Evolutionary conservation across 306 rosid species (phyloP), one percentile per base, ranked within the genome.

Genomic region (Acacia confusa): DNA sequence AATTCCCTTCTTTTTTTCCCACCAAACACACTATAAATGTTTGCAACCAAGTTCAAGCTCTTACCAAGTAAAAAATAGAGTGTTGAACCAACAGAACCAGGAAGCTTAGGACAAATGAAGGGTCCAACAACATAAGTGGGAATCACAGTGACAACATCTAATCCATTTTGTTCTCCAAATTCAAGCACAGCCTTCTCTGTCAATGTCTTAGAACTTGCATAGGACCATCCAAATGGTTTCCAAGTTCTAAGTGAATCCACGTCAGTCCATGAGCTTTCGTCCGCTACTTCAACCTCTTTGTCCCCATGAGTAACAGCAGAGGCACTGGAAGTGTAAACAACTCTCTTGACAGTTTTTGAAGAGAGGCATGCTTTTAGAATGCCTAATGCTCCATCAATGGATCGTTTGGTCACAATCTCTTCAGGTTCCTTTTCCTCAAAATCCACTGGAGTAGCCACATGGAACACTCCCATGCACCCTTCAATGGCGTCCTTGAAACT

Each of bases 241-340:
- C 0, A 13, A 19, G 57, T 66, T 70, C 57, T 76, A 28, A n/a
- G 50, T 22, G 43, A 52, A 78, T 82, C 91, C 5, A 45, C 57
- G 4, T 85, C 87, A 38, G 84, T 85, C 91, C 91, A 85, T 25
- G 30, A 65, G 6, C 77, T 85, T 74, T 90, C 94, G 76, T 90
- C 94, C 60, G 25, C 6, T 32, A 24, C 61, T 28, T 44, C 22
- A 8, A 14, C 79, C 1, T 71, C 32, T 63, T 64, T 67, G 82
- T 68, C 79, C 28, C 7, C 69, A 1, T 4, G 20, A 7, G 3
- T 0, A 12, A 84, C 83, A 15, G 88, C 70, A 27, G 86, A 11
- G 22, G 58, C 77, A 74, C 83, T 76, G 0, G 89, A 83, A 69
- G 92, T 82, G 83, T 89, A 89, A 15, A 89, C 81, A 36, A 90